These are phyloP conservation scores for Heimioporus sp. DNA, from an alignment of 768 basidiomycete genomes.

Conservation along the genomic window DNA sequence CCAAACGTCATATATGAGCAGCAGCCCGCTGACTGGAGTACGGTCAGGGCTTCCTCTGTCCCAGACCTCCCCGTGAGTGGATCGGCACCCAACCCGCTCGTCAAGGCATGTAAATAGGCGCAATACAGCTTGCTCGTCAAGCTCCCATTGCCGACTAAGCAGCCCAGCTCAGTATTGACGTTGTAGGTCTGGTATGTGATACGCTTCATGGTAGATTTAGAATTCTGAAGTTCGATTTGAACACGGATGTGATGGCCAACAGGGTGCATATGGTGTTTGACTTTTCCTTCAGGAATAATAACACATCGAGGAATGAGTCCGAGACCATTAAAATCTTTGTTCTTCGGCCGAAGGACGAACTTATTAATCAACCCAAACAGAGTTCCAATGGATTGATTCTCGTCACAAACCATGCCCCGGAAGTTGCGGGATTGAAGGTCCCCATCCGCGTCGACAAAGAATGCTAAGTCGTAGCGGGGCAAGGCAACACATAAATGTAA, in stretches of 20 bases:
- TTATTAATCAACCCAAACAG: slow-evolving; percentile 41
- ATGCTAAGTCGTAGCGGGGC: slow-evolving; percentile 39
- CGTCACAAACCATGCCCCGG: slow-evolving; percentile 39
- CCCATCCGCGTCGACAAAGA: slow-evolving; percentile 30
- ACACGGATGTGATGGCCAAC: slow-evolving; percentile 9
- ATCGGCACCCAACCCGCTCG: slow-evolving; percentile 38
- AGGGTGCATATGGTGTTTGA: background rate
- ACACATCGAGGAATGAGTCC: slow-evolving; percentile 18
- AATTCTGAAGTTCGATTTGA: background rate
- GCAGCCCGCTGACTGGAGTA: slow-evolving; percentile 36
- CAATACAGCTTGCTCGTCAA: slow-evolving; percentile 32
- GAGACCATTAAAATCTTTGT: background rate
- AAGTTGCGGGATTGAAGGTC: slow-evolving; percentile 39
- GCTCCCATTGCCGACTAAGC: slow-evolving; percentile 22
- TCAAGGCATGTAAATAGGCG: slow-evolving; percentile 45
- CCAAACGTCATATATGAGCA: slow-evolving; percentile 37
- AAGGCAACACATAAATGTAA: slow-evolving; percentile 28
- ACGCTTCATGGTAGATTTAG: background rate
- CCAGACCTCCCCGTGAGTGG: slow-evolving; percentile 45
- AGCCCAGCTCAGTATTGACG: slow-evolving; percentile 30
- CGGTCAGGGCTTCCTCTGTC: slow-evolving; percentile 39
- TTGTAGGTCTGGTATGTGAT: slow-evolving; percentile 26
- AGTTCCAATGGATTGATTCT: slow-evolving; percentile 38
- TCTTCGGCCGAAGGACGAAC: slow-evolving; percentile 36
- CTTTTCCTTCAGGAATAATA: slow-evolving; percentile 37